Conservation (phyloP, 257 asterid species). For the Salvia rosmarinus region DNA sequence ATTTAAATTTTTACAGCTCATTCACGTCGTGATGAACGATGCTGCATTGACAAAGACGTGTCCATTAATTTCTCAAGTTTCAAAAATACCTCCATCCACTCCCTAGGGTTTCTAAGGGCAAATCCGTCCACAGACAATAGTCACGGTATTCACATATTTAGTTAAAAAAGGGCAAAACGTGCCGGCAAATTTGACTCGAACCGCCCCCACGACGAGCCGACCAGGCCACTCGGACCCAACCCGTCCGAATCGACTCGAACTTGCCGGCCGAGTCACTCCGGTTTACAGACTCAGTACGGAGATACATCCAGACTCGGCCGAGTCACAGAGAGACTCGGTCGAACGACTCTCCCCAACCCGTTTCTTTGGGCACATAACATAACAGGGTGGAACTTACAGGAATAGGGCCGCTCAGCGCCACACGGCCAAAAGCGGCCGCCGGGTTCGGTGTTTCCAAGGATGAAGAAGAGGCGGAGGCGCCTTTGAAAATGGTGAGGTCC, state of each 20-base stretch:
- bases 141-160: not conserved
- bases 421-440: conserved; percentile 33
- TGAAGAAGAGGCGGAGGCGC: conserved; percentile 36
- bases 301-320: conserved; percentile 46
- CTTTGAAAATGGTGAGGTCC: conserved; percentile 30
- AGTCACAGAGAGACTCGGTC: conserved; percentile 41
- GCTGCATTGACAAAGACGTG: conserved; percentile 34
- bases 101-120: conserved; percentile 46
- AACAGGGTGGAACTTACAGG: conserved; percentile 50
- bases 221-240: conserved; percentile 17
- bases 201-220: conserved; percentile 16
- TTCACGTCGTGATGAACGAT: conserved; percentile 36
- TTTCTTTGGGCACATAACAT: conserved; percentile 14
- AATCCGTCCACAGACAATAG: conserved; percentile 34
- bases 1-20: conserved; percentile 52
- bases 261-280: conserved; percentile 37
- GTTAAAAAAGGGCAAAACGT: not conserved
- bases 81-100: conserved; percentile 32
- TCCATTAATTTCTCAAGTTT: conserved; percentile 14
- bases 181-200: conserved; percentile 32
- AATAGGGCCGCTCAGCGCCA: conserved; percentile 26
- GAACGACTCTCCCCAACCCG: not conserved
- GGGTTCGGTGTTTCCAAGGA: conserved; percentile 32
- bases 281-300: conserved; percentile 9
- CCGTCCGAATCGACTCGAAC: conserved; percentile 45